Base-by-base conservation (phyloP, 2,329 filamentous ascomycete genomes). In the Incumbomyces delicatus region DNA sequence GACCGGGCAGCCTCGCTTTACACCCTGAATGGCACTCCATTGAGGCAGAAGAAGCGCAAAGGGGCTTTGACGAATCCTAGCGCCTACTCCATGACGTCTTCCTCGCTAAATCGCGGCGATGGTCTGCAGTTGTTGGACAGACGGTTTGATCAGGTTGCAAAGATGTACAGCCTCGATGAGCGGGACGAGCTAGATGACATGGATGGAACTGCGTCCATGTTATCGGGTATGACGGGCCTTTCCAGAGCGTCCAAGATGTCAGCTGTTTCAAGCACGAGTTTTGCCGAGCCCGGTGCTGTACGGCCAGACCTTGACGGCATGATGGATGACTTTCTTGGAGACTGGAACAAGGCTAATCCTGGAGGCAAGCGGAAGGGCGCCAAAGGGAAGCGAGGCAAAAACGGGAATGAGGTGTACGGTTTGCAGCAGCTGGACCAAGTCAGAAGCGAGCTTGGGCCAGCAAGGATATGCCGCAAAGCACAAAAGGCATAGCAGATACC, bases 401-500 rank as follows among this genome's bases (percentile, higher is more conserved):
- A 89, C 67, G 83, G 83, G 14, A 86, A 83, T 61, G 80, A 84
- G 54, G 83, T 85, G 62, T 85, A 77, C 50, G 92, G 92, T 0
- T 74, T 95, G 54, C 81, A 86, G 65, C 87, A 96, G 70, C 71
- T 96, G 50, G 92, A 96, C 55, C 90, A 96, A 67, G 83, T 98
- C 43, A 75, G 92, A 44, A 76, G 77, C 53, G 86, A 80, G 6
- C 66, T 95, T 47, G 90, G 90, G 0, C 85, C 85, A 20, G 84
- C 88, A 27, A 78, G 80, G 50, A 63, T 94, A 47, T 59, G 57
- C 35, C 61, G 63, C 31, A 60, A 56, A 47, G 63, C 58, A 22
- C 50, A 50, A 46, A 56, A 53, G 41, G 43, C 49, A 49, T 56
- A 46, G 53, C 38, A 29, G 16, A 29, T 4, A 20, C 13, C 12